Conservation (phyloP, 1,139 yeast species). For the Blastobotrys petasosporus region DNA sequence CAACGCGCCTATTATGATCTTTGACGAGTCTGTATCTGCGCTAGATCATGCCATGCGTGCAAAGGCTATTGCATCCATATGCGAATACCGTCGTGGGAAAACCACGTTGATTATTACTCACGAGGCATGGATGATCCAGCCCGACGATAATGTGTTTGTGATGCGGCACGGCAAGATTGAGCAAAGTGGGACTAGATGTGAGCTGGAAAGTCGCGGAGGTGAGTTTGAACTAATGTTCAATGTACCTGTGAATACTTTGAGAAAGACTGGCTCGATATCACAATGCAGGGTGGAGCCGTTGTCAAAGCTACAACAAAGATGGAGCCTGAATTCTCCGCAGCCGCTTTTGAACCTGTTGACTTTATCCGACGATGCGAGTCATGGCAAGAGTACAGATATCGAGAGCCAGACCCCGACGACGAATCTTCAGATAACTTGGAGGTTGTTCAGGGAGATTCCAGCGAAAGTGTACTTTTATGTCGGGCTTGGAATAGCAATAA, state of each 20-base stretch:
- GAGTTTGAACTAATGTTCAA: not conserved
- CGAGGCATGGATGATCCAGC: slow-evolving; percentile 52
- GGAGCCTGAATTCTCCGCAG: no score
- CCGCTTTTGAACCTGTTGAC: not conserved
- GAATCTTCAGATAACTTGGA: no score
- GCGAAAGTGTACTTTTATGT: slow-evolving; percentile 37
- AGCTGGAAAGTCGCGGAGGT: slow-evolving; percentile 26
- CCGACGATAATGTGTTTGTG: slow-evolving; percentile 49
- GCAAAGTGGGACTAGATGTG: slow-evolving; percentile 40
- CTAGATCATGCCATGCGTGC: slow-evolving; percentile 51
- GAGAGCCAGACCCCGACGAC: no score
- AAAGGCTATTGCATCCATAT: slow-evolving; percentile 44
- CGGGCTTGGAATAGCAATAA: slow-evolving; percentile 51
- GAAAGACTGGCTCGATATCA: no score
- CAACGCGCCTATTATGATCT: slow-evolving; percentile 64
- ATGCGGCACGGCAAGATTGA: slow-evolving; percentile 54
- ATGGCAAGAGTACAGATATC: no score
- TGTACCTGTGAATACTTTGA: not conserved
- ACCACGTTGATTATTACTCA: slow-evolving; percentile 83
- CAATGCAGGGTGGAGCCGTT: not conserved
- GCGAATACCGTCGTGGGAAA: slow-evolving; percentile 55
- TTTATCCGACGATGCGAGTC: not conserved
- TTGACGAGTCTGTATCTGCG: slow-evolving; percentile 86
- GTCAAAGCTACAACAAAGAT: no score
- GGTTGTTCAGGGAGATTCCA: slow-evolving; percentile 15